Base-by-base conservation (phyloP, 306 rosid genomes). In the Luffa acutangula region DNA sequence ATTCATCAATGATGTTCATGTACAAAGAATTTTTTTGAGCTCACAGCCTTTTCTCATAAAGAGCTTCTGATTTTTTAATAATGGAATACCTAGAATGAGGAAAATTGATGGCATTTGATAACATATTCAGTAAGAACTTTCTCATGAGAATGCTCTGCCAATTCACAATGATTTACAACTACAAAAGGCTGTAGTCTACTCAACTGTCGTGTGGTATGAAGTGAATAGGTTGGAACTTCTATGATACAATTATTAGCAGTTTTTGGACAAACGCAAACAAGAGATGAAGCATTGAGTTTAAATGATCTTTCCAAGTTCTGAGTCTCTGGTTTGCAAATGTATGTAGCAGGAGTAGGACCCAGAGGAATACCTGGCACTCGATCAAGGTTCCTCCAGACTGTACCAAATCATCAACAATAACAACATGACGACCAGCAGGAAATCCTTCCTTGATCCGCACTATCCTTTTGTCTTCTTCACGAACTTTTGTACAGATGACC, bases 361-460 rank as follows among this genome's bases (percentile, higher is more conserved):
- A 72, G 74, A 79, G 46, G 45, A 14, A 15, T 86, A 93, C 99
- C 97, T 90, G 97, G 81, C 99, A 93, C 84, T 95, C 99, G 43
- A 93, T 91, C 81, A 95, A 87, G 82, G 99, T 95, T 81, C 96
- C 90, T 66, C 99, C 97, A 58, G 99, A 95, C 88, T 95, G 99
- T 71, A 95, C 99, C 86, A 95, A 87, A 90, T 95, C 99, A 82
- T 95, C 99, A 76, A 95, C 97, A 83, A 93, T 91, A 79, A 95
- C 99, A 0, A 95, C 97, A 79, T 95, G 99, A 80, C 75, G 82
- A 59, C 96, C 99, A n/a, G 88, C 77, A 56, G 96, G 97, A 43
- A 85, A 66, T 77, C 97, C 99, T 88, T 95, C 99, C 87, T 95
- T 95, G 83, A 95, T 84, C 80, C 97, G 91, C 58, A 95, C 99